Conservation (phyloP, 805 yeast genomes). For the Yamadazyma akitaensis region DNA sequence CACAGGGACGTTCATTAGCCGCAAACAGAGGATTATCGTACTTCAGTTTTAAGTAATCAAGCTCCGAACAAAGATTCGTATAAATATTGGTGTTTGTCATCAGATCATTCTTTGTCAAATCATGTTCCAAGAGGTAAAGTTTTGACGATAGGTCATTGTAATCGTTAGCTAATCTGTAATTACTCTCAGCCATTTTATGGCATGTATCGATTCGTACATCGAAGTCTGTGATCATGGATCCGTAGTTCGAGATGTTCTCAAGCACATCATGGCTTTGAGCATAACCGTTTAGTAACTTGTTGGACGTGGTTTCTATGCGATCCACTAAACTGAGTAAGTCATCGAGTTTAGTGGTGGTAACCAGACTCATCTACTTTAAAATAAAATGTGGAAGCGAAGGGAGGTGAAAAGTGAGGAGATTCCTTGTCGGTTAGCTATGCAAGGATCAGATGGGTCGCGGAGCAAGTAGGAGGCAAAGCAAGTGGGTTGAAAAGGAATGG, state of each 20-base stretch:
- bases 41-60: conserved; percentile 20
- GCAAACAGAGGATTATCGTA: conserved; percentile 7
- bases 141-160: conserved; percentile 31
- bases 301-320: conserved; percentile 26
- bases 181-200: conserved; percentile 20
- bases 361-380: background rate
- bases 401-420: background rate
- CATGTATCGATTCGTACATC: conserved; percentile 30
- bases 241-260: conserved; percentile 18
- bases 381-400: background rate
- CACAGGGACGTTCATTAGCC: background rate
- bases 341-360: conserved; percentile 17
- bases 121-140: conserved; percentile 32
- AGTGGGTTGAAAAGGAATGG: background rate
- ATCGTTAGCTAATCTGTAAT: conserved; percentile 21
- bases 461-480: background rate
- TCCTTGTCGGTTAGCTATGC: background rate
- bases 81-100: conserved; percentile 30
- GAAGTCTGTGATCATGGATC: conserved; percentile 20
- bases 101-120: conserved; percentile 27
- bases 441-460: background rate
- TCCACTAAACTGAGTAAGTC: conserved; percentile 28
- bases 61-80: conserved; percentile 29
- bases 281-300: conserved; percentile 20
- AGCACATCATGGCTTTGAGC: conserved; percentile 23